These are phyloP conservation scores for Panicum miliaceum DNA, from an alignment of 176 grass and related monocot genomes.

Conservation along the genomic window DNA sequence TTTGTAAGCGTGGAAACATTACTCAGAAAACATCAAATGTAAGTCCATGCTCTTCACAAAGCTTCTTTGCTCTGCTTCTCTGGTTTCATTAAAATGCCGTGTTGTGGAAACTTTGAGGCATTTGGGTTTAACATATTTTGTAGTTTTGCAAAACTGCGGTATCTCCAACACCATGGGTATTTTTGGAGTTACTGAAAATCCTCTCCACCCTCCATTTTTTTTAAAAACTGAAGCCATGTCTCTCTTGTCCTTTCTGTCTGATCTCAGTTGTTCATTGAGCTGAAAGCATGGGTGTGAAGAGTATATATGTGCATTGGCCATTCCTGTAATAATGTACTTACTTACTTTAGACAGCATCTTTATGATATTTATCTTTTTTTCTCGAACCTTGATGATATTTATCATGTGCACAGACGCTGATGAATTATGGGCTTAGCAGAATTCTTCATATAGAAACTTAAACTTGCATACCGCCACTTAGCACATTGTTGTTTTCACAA, in stretches of 20 bases:
- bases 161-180: background rate
- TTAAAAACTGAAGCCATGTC: background rate
- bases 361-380: background rate
- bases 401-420: background rate
- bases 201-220: background rate
- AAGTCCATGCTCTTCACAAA: constrained; percentile 34
- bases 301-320: background rate
- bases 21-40: constrained; percentile 88
- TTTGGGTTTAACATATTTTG: background rate
- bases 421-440: background rate
- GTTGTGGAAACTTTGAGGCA: background rate
- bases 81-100: background rate
- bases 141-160: background rate
- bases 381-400: background rate
- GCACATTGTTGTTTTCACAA: background rate
- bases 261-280: background rate
- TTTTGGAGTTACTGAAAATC: background rate
- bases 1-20: constrained; percentile 84
- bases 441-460: background rate
- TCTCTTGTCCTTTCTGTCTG: background rate
- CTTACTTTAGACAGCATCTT: background rate
- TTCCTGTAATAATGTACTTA: background rate
- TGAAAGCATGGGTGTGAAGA: background rate
- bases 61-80: background rate
- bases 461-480: background rate